A percentile compares a stretch with the other conserved stretches of the same genome.
These are phyloP conservation scores for Akanthomyces uredinophilus DNA, from an alignment of 2,329 filamentous ascomycete genomes.

Conservation along the genomic window DNA sequence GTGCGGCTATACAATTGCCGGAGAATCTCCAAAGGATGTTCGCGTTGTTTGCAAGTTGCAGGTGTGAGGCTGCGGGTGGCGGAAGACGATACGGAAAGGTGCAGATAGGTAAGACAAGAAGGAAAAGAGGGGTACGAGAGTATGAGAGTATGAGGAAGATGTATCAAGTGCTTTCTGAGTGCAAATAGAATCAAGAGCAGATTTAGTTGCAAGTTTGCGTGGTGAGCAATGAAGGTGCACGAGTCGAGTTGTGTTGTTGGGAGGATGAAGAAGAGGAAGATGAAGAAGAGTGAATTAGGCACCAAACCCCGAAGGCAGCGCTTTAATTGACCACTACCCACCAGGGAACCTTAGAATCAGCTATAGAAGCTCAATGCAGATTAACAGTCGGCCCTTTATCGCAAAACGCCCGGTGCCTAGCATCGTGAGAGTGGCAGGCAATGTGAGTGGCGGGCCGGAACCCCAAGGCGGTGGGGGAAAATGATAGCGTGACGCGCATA, in stretches of 20 bases:
- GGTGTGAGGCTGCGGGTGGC: neutral
- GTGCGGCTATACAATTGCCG: conserved; percentile 2
- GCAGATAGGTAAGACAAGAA: conserved; percentile 6
- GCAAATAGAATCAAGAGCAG: neutral
- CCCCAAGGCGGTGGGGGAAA: neutral
- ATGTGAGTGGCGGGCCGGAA: neutral
- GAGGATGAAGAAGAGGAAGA: neutral
- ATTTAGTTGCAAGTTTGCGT: neutral
- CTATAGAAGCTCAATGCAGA: neutral
- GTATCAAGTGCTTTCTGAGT: neutral
- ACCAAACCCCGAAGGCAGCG: neutral
- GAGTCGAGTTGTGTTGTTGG: neutral
- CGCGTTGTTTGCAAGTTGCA: conserved; percentile 11
- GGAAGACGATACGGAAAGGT: neutral
- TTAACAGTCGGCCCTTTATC: conserved; percentile 1
- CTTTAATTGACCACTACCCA: neutral
- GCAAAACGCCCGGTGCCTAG: neutral
- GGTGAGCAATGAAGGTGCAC: conserved; percentile 9
- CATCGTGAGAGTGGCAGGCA: neutral
- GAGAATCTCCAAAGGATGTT: conserved; percentile 3
- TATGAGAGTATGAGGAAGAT: neutral
- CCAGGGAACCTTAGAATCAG: neutral
- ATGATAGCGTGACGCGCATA: conserved; percentile 1
- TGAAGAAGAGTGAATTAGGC: conserved; percentile 5
- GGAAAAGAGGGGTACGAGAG: neutral